These are phyloP conservation scores for Monosporascus cannonballus DNA, from an alignment of 2,329 filamentous ascomycete species.

Conservation along the genomic window DNA sequence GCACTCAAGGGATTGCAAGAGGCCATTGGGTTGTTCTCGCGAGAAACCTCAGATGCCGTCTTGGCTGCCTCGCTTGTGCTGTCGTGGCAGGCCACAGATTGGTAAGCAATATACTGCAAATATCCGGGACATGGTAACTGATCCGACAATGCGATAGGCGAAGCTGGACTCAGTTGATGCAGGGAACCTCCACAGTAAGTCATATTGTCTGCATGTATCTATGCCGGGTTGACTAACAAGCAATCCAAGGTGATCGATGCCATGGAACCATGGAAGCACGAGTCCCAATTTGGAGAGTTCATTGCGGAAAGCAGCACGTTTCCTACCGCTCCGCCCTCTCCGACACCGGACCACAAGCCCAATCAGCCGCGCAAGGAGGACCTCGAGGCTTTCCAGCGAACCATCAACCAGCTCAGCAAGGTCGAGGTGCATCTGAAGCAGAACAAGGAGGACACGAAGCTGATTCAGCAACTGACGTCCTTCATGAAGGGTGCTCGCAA, in stretches of 20 bases:
- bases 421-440: conserved; percentile 64
- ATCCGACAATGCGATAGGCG: conserved; percentile 51
- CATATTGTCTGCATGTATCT: conserved; percentile 1
- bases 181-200: conserved; percentile 81
- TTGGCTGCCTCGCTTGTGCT: conserved; percentile 86
- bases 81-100: conserved; percentile 94
- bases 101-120: conserved; percentile 54
- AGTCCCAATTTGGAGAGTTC: conserved; percentile 79
- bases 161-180: conserved; percentile 88
- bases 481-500: conserved; percentile 69
- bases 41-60: conserved; percentile 82
- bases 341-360: conserved; percentile 54
- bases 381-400: conserved; percentile 59
- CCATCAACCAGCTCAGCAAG: conserved; percentile 60
- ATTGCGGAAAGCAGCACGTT: conserved; percentile 74
- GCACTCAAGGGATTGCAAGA: conserved; percentile 85
- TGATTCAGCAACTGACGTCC: conserved; percentile 62
- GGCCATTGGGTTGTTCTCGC: conserved; percentile 78
- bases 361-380: conserved; percentile 64
- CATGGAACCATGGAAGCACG: conserved; percentile 87
- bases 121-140: conserved; percentile 27
- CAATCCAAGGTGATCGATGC: conserved; percentile 67
- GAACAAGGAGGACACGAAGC: conserved; percentile 62
- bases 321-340: conserved; percentile 59
- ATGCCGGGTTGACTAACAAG: conserved; percentile 18